Base-by-base conservation (phyloP, 2,329 filamentous ascomycete species). In the Calonectria hawksworthii region DNA sequence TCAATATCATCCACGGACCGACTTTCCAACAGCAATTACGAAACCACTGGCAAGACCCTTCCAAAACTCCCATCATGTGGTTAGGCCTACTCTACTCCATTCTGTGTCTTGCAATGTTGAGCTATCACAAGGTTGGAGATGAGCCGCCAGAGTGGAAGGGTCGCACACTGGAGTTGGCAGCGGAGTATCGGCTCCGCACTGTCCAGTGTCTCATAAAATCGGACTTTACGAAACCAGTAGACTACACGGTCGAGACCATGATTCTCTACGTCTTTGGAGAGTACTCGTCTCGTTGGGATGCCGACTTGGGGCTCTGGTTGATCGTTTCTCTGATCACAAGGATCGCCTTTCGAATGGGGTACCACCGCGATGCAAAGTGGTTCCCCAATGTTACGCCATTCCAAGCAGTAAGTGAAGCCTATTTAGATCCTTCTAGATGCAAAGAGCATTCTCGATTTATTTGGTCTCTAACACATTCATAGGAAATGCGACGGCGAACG, bases 131-230 rank as follows among this genome's bases (percentile, higher is more conserved):
- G 83, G 93, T 94, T 63, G 94, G 94, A 3, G 94, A 96, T 78
- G 95, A 96, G 84, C 94, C 94, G 34, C 89, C 92, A 1, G 94
- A 96, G 83, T 96, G 94, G 89, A 92, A 91, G 80, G 94, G 93
- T n/a, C 90, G 89, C 56, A 88, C 89, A 5, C 81, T 92, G 59
- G 91, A 93, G 66, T 78, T 93, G 77, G 91, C 92, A 14, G 86
- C 88, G 21, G 90, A 93, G 76, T 96, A 94, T 81, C 90, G 94
- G 30, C 83, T 93, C 70, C 89, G 94, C 65, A 95, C 94, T 10
- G 94, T 95, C 10, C 94, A 97, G 84, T 96, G 94, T 79, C 88
- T 97, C 34, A 88, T 95, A 16, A 90, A 93, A 70, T 93, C 93
- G 13, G 94, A 96, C 82, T 96, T 96, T 81, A 96, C 94, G 0